Base-by-base conservation (phyloP, 176 grass and related monocot species). In the Oryza brachyantha region DNA sequence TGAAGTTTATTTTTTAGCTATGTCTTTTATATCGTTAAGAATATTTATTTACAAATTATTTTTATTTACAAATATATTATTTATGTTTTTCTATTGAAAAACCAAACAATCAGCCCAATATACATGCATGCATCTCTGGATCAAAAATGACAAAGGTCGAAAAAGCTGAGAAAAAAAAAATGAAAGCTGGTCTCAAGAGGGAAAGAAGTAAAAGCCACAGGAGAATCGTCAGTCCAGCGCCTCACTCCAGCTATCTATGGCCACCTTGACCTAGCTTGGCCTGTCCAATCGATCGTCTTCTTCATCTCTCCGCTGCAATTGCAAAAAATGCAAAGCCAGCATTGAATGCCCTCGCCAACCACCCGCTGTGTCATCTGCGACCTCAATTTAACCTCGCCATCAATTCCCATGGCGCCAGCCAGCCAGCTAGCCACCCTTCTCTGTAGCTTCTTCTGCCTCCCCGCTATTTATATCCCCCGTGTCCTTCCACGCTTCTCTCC, bases 321-420 rank as follows among this genome's bases (percentile, higher is more conserved):
- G n/a, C n/a, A n/a, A n/a, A 13, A 1, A 19, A 71, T 63, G 54
- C 62, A 0, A 45, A 46, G 48, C 16, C 16, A 11, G 64, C 81
- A 88, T 46, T 88, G 76, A 88, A 84, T 76, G 13, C 71, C 76
- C 55, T 76, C 12, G 24, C 81, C 81, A 84, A 88, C 86, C 0
- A 84, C 81, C 73, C 64, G 8, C 76, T 71, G 76, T 52, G 64
- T 71, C 86, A 81, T 64, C 79, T 77, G 79, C 41, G 58, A 25
- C 58, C 79, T 80, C 70, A 83, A 80, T 84, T 80, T 75, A 84
- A 70, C 36, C 68, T 65, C 81, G 29, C 81, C 81, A 67, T 89
- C 58, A 77, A 81, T 81, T 72, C 59, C 78, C 77, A 81, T 77
- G 81, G 71, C 70, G 71, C 78, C 64, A 76, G 32, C 76, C 77